Conservation (phyloP, 768 basidiomycete species). For the Hygrophoropsis aurantiaca region DNA sequence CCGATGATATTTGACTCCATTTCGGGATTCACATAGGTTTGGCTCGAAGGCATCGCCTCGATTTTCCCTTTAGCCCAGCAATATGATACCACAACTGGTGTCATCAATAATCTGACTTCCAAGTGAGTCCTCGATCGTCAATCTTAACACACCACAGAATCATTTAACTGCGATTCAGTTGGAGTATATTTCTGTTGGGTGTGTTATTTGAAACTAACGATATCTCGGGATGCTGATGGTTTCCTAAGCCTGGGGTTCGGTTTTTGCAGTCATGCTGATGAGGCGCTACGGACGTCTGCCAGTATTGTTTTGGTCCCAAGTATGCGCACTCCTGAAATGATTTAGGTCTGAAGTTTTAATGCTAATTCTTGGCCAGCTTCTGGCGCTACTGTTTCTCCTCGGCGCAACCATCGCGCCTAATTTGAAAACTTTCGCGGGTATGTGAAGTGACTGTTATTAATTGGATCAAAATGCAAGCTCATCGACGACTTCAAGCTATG, state of each 20-base stretch:
- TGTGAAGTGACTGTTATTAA: constrained; percentile 3
- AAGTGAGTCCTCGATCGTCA: constrained; percentile 22
- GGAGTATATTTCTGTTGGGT: constrained; percentile 52
- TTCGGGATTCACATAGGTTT: not conserved
- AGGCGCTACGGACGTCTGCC: constrained; percentile 29
- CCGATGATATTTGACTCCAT: not conserved
- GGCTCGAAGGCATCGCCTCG: constrained; percentile 44
- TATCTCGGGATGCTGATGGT: not conserved
- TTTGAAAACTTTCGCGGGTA: constrained; percentile 47
- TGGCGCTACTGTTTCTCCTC: constrained; percentile 46
- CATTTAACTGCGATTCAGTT: constrained; percentile 20
- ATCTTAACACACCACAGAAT: not conserved
- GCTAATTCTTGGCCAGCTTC: constrained; percentile 24
- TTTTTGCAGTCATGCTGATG: constrained; percentile 29
- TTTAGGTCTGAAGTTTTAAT: not conserved
- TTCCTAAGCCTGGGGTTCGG: constrained; percentile 26
- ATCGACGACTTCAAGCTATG: constrained; percentile 18
- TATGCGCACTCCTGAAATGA: not conserved
- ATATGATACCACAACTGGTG: constrained; percentile 44
- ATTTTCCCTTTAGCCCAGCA: constrained; percentile 47
- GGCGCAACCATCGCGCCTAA: constrained; percentile 53
- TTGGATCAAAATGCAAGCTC: not conserved
- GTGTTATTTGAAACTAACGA: not conserved
- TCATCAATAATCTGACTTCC: constrained; percentile 52
- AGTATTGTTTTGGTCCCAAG: constrained; percentile 31